Evolutionary conservation across 192 early-diverging fungal genomes (phyloP), one percentile per base, ranked within the genome.

Genomic region (Allomyces javanicus): DNA sequence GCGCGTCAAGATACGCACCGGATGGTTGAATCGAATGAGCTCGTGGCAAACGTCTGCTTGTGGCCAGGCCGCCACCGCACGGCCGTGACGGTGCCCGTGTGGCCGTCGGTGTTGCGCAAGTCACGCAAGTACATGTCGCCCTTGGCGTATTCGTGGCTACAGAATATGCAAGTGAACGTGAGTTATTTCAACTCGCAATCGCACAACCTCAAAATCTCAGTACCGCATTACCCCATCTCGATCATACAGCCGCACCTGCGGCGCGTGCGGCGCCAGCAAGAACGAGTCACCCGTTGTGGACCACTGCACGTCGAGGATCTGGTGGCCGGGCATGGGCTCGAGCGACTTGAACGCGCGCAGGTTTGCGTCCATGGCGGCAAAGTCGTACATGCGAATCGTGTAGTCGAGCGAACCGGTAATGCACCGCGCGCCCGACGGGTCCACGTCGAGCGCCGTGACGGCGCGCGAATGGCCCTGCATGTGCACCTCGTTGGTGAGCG

Each of bases 81-180:
- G 23, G 80, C 70, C 6, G 89, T 93, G 25, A 97, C 69, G 5
- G 86, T 79, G 1, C 87, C 83, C 4, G 90, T 83, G 70, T 97
- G 95, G 10, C 95, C 95, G 67, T 72, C 81, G 44, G 90, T 92
- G 44, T 88, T 72, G 21, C 91, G 79, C 75, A 89, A 77, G 70
- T 97, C 95, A 12, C 87, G 78, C 44, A 97, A 85, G 70, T 97
- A 97, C 67, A 89, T 88, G 71, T 97, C 95, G 26, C 95, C 95
- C 67, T 93, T 93, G 65, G 81, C 76, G 64, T 81, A 92, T 67
- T 92, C 88, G 12, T 68, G 73, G 22, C 75, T 78, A 62, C 17
- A 9, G 11, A 44, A 44, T 9, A 44, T 9, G 11, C 11, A n/a
- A n/a, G n/a, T n/a, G n/a, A n/a, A n/a, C n/a, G n/a, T n/a, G n/a